Evolutionary conservation across 805 yeast genomes (phyloP), one percentile per base, ranked within the genome.

Genomic region (Ogataea methylovora): DNA sequence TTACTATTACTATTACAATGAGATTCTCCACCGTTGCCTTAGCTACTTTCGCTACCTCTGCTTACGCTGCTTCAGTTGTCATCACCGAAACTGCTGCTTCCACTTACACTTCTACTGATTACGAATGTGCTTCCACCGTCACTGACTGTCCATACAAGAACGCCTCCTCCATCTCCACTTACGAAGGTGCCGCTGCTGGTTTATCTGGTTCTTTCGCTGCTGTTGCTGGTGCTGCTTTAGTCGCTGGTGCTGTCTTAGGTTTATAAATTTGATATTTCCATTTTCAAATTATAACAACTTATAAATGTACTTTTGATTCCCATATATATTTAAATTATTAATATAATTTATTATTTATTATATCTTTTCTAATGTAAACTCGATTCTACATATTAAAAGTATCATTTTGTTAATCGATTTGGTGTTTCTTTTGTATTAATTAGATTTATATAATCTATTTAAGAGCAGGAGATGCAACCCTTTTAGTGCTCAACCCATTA

Each of bases 11-110:
- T 21, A 29, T 21, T 25, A 62, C 40, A 61, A 67, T 67, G 73
- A 69, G 65, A 62, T 67, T 65, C 68, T 54, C 70, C 47, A 55
- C 58, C 47, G 59, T 60, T 51, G 53, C 62, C 37, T 44, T 59
- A 45, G 39, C 57, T 44, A 60, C 61, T 42, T 48, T 51, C 41
- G 65, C 64, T 44, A 53, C 61, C 35, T 55, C 60, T 35, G 63
- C 65, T 47, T 48, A 57, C 36, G 62, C 58, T 43, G 49, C 45
- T 35, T 7, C 52, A 16, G 51, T 55, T 27, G 23, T n/a, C 32
- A 24, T 37, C 32, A 51, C 71, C 46, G 51, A 54, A 38, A 58
- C 57, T 49, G 54, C 51, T 29, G 36, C 44, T 42, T 42, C 62
- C 40, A 67, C 70, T 43, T 48, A 42, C 28, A 52, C 60, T 37